Percentiles rank a stretch among this genome's conserved stretches.
These are phyloP conservation scores for Trichoderma citrinoviride DNA, from an alignment of 2,329 filamentous ascomycete species.

Conservation along the genomic window DNA sequence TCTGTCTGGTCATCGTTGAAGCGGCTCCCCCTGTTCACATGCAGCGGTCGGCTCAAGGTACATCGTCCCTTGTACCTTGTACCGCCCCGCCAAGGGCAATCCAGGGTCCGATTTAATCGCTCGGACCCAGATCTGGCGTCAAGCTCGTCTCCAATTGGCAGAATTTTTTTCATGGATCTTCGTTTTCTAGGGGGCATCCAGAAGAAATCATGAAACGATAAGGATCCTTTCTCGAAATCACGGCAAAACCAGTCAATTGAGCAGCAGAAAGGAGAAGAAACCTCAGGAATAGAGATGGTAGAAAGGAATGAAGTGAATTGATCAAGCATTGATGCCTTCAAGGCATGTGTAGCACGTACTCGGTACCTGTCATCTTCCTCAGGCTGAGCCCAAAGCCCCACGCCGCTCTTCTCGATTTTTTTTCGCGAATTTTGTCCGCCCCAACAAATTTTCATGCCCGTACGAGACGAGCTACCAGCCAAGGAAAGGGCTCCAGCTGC, in stretches of 20 bases:
- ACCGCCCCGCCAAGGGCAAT: neutral
- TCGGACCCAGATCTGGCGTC: slow-evolving; percentile 15
- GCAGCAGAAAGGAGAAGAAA: too few relatives aligned
- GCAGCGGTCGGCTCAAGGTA: neutral
- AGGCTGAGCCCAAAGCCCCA: neutral
- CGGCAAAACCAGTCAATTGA: neutral
- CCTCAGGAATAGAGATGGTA: neutral
- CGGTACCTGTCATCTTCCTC: neutral
- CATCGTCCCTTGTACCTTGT: neutral
- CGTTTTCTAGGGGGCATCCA: neutral
- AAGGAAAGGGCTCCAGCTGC: neutral
- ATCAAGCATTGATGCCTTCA: neutral
- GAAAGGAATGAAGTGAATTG: neutral
- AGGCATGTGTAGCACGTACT: neutral
- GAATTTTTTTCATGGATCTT: neutral
- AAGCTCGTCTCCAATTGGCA: slow-evolving; percentile 15
- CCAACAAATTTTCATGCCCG: neutral
- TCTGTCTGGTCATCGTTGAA: too few relatives aligned
- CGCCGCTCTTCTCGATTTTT: neutral
- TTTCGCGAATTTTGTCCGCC: neutral
- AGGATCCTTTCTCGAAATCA: neutral
- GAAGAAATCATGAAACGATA: too few relatives aligned
- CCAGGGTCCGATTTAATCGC: slow-evolving; percentile 12
- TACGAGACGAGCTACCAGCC: too few relatives aligned
- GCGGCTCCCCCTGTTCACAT: too few relatives aligned